These are phyloP conservation scores for Microthyrium microscopicum DNA, from an alignment of 2,329 filamentous ascomycete species.

Conservation along the genomic window DNA sequence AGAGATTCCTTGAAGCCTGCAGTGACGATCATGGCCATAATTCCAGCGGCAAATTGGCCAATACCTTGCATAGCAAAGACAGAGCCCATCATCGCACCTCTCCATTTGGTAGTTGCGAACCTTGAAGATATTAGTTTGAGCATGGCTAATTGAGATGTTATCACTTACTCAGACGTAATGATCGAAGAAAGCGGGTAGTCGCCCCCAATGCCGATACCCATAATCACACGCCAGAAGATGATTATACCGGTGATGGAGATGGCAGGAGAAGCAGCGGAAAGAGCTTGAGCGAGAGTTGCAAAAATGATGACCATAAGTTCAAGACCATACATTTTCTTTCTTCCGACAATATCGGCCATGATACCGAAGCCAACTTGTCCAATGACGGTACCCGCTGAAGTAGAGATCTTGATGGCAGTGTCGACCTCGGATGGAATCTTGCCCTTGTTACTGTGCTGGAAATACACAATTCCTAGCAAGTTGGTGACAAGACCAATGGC, in stretches of 20 bases:
- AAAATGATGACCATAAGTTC: conserved; percentile 22
- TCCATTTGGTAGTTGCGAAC: conserved; percentile 71
- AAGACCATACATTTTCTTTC: conserved; percentile 14
- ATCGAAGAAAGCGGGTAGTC: conserved; percentile 72
- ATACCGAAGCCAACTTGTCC: conserved; percentile 69
- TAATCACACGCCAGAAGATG: conserved; percentile 24
- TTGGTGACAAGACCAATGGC: conserved; percentile 55
- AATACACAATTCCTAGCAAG: conserved; percentile 70
- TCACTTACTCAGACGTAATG: conserved; percentile 53
- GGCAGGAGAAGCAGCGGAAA: conserved; percentile 19
- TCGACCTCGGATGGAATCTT: conserved; percentile 50
- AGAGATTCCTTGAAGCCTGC: conserved; percentile 53
- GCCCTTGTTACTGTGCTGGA: conserved; percentile 23
- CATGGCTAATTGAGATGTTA: not conserved
- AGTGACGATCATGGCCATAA: conserved; percentile 61
- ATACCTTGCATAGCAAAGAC: conserved; percentile 82
- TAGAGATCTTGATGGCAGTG: conserved; percentile 73
- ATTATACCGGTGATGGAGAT: conserved; percentile 22
- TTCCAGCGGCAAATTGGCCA: conserved; percentile 59
- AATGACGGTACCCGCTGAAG: conserved; percentile 66
- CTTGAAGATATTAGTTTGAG: not conserved
- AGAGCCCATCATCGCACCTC: conserved; percentile 73
- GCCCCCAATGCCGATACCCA: conserved; percentile 36
- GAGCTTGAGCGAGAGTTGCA: conserved; percentile 22
- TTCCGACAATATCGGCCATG: conserved; percentile 13